Percentiles rank a stretch among this genome's conserved stretches.
Conservation (phyloP, 2,329 filamentous ascomycete species). For the Ilyonectria sp. region DNA sequence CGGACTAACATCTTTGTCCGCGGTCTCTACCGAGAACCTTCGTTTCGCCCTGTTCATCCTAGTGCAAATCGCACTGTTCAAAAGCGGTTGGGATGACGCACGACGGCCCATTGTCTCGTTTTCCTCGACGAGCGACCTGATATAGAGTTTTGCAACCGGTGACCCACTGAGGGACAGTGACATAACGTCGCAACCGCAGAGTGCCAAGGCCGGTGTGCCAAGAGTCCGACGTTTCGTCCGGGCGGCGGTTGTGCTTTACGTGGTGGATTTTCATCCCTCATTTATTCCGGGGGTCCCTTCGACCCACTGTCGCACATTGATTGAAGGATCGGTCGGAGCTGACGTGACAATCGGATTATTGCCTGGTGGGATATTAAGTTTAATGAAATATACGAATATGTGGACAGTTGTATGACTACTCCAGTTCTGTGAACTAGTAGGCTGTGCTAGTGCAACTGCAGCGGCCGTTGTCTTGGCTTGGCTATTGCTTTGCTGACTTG, state of each 20-base stretch:
- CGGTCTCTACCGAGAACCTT: too few relatives aligned
- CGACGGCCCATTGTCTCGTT: not conserved
- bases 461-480: not conserved
- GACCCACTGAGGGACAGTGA: not conserved
- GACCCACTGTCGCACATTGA: not conserved
- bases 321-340: not conserved
- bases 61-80: not conserved
- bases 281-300: not conserved
- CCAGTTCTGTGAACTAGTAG: not conserved
- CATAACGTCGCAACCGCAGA: not conserved
- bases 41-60: too few relatives aligned
- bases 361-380: not conserved
- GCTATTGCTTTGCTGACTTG: not conserved
- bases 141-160: not conserved
- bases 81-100: not conserved
- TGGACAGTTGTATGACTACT: not conserved
- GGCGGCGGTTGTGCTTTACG: not conserved
- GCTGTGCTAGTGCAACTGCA: not conserved
- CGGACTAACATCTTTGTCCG: too few relatives aligned
- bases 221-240: not conserved
- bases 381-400: not conserved
- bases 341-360: not conserved
- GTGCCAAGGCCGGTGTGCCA: not conserved
- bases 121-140: not conserved
- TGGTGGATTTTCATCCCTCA: not conserved